Evolutionary conservation across 2,329 filamentous ascomycete species (phyloP), one percentile per base, ranked within the genome.

Genomic region (Xylariaceae sp.): DNA sequence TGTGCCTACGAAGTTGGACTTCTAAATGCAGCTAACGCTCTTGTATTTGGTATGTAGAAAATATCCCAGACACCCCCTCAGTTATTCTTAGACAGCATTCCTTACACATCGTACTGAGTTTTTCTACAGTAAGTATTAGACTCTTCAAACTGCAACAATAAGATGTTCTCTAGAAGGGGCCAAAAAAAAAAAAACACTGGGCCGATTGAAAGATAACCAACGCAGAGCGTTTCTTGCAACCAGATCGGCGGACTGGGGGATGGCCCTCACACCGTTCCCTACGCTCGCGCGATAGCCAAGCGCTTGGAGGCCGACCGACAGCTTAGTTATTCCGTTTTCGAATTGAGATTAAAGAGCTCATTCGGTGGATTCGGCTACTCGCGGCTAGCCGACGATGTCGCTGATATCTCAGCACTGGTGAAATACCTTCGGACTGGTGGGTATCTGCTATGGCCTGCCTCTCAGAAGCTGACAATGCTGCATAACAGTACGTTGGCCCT

Each of bases 191-290:
- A n/a, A n/a, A n/a, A n/a, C n/a, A n/a, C n/a, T n/a, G n/a, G n/a
- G n/a, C n/a, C n/a, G n/a, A n/a, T n/a, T n/a, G n/a, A n/a, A n/a
- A 5, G 22, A 28, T 5, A 28, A 28, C 22, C 22, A 28, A 28
- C 22, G 22, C 7, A 28, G 22, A 28, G 22, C 22, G 4, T 54
- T 88, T 87, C 71, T 28, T 4, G 22, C 22, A 28, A 28, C 22
- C 22, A 28, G 22, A 78, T 90, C 56, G 86, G 85, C 55, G 88
- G 88, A 34, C 78, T 91, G 14, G 79, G 78, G 36, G 88, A 90
- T 67, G 86, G 86, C 1, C 81, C 87, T 53, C 81, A 87, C 56
- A 84, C 83, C 0, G 77, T 87, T 9, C 71, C 76, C 1, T 89
- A 87, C 54, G 71, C 76, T 44, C 73, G 75, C 5, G 63, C 67